A percentile compares a stretch with the other conserved stretches of the same genome.
Evolutionary conservation across 345 rosid genomes (phyloP).

Genomic region (Pugionium cornutum): DNA sequence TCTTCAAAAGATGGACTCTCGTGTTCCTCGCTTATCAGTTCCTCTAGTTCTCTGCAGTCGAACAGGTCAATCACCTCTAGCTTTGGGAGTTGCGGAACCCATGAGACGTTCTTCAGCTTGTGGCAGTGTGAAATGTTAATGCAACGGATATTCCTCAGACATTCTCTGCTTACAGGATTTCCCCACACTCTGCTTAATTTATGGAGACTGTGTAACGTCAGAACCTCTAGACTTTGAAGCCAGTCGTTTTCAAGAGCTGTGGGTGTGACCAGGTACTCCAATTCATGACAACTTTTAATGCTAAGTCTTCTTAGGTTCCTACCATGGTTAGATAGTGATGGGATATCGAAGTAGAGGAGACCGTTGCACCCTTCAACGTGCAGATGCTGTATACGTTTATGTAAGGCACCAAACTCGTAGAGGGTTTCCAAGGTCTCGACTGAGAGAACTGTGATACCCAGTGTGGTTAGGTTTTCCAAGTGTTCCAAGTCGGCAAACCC

Average conservation of each 20-base stretch:
- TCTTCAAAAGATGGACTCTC: constrained; percentile 21
- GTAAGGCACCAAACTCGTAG: constrained; percentile 26
- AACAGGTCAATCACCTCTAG: constrained; percentile 48
- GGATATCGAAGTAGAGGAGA: constrained; percentile 34
- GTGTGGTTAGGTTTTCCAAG: constrained; percentile 42
- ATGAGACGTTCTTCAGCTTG: constrained; percentile 49
- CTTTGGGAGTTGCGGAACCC: constrained; percentile 48
- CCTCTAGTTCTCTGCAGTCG: constrained; percentile 52
- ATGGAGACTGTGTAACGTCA: constrained; percentile 50
- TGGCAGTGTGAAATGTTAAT: constrained; percentile 51
- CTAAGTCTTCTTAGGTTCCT: constrained; percentile 52
- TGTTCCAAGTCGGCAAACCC: constrained; percentile 45
- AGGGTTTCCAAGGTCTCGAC: constrained; percentile 37
- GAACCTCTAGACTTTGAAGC: constrained; percentile 53
- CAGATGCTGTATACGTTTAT: constrained; percentile 45
- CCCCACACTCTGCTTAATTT: constrained; percentile 46
- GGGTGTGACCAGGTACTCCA: constrained; percentile 44
- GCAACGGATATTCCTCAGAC: constrained; percentile 47
- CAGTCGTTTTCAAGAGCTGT: constrained; percentile 41
- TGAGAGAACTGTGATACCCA: constrained; percentile 48
- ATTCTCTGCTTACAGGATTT: constrained; percentile 34
- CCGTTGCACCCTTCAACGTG: constrained; percentile 47
- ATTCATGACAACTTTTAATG: constrained; percentile 48
- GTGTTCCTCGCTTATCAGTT: constrained; percentile 30
- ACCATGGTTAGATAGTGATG: constrained; percentile 41